These are phyloP conservation scores for Quaeritorhiza haematococci DNA, from an alignment of 371 early-diverging fungal genomes.

Conservation along the genomic window DNA sequence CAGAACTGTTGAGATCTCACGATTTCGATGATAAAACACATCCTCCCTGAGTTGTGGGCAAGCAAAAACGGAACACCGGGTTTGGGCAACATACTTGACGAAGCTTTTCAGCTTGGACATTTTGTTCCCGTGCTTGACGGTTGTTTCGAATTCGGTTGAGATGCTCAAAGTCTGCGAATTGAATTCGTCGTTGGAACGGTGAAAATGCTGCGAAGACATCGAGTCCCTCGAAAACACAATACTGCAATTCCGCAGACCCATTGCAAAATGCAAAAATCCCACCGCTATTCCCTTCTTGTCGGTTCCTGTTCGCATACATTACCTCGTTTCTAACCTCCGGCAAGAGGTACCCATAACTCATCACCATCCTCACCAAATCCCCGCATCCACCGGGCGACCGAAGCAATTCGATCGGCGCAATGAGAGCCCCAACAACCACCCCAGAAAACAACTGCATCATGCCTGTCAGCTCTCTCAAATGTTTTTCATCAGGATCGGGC, in stretches of 20 bases:
- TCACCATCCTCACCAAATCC: constrained; percentile 12
- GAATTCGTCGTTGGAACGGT: too few relatives aligned
- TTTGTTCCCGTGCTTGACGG: constrained; percentile 10
- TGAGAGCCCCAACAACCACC: constrained; percentile 10
- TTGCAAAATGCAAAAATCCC: background rate
- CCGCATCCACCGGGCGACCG: constrained; percentile 8
- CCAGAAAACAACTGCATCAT: constrained; percentile 11
- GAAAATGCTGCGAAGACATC: too few relatives aligned
- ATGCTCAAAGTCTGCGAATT: constrained; percentile 20
- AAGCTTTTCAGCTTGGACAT: constrained; percentile 6
- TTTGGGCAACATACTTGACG: too few relatives aligned
- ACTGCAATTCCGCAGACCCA: too few relatives aligned
- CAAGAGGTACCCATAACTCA: constrained; percentile 12
- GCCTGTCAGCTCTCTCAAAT: constrained; percentile 7
- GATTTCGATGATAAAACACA: too few relatives aligned
- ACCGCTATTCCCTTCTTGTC: background rate
- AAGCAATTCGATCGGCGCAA: constrained; percentile 6
- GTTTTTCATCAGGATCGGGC: constrained; percentile 19
- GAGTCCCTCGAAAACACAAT: too few relatives aligned
- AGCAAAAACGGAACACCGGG: too few relatives aligned
- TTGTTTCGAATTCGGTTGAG: constrained; percentile 10
- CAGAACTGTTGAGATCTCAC: too few relatives aligned
- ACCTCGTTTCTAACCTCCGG: constrained; percentile 21
- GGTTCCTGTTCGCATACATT: background rate
- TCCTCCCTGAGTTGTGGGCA: too few relatives aligned